Evolutionary conservation across 2,329 filamentous ascomycete genomes (phyloP).

Genomic region (Claviceps citrina): DNA sequence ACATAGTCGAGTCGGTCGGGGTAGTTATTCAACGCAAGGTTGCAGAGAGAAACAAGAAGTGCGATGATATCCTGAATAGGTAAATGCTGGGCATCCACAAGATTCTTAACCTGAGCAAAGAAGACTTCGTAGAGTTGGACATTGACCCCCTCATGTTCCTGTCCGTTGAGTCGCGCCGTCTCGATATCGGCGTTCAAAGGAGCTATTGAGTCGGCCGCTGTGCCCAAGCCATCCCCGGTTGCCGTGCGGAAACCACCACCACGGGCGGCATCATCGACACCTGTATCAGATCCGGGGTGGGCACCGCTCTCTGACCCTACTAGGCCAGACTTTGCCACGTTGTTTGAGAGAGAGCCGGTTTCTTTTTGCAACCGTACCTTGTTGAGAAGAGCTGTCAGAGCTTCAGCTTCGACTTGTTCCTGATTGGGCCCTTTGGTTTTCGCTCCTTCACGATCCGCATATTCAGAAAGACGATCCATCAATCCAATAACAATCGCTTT

Average conservation of each 20-base stretch:
- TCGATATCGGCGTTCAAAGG: constrained; percentile 32
- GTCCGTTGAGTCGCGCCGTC: constrained; percentile 31
- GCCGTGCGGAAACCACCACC: constrained; percentile 8
- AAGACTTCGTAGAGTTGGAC: constrained; percentile 94
- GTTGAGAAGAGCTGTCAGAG: constrained; percentile 61
- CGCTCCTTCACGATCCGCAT: constrained; percentile 77
- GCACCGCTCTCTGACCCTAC: constrained; percentile 21
- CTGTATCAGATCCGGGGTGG: constrained; percentile 17
- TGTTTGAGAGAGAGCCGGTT: constrained; percentile 7
- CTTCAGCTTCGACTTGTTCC: constrained; percentile 70
- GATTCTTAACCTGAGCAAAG: constrained; percentile 84
- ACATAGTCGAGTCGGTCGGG: constrained; percentile 86
- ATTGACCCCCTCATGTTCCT: constrained; percentile 37
- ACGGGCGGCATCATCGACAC: constrained; percentile 15
- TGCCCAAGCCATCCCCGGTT: constrained; percentile 17
- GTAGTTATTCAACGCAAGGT: constrained; percentile 91
- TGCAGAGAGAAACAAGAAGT: constrained; percentile 80
- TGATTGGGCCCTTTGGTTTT: constrained; percentile 54
- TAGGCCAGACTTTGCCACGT: constrained; percentile 14
- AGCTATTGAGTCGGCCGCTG: constrained; percentile 17
- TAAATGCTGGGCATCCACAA: constrained; percentile 80
- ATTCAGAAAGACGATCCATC: constrained; percentile 91
- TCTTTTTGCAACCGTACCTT: constrained; percentile 58
- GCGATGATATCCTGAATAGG: constrained; percentile 92
- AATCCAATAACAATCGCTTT: constrained; percentile 95